phyloP scores from a whole-genome alignment of 2,329 filamentous ascomycete genomes.

The Penicillium glabrum region DNA sequence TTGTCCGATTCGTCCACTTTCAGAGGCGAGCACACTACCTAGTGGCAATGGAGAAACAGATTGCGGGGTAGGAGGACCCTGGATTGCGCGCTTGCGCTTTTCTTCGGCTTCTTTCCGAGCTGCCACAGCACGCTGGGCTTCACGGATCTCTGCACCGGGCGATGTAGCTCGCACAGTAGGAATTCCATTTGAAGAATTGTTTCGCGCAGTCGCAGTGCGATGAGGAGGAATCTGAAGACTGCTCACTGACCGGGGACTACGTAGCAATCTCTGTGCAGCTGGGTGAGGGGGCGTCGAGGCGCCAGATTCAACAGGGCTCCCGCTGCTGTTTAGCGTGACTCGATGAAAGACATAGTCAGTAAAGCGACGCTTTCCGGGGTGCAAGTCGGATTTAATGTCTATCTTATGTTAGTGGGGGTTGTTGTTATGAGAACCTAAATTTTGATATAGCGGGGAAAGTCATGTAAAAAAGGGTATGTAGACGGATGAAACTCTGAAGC shows the following conservation, averaged over 20 bases:
- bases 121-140: slow-evolving; percentile 30
- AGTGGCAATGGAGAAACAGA: neutral
- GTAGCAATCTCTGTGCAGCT: slow-evolving; percentile 26
- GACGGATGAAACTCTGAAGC: too few relatives aligned
- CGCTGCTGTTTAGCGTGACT: slow-evolving; percentile 30
- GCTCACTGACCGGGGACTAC: slow-evolving; percentile 37
- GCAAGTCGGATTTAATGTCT: slow-evolving; percentile 48
- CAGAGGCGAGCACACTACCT: neutral
- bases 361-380: slow-evolving; percentile 49
- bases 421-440: neutral
- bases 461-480: neutral
- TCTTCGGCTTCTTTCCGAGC: slow-evolving; percentile 31
- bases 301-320: slow-evolving; percentile 16
- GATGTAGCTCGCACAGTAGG: slow-evolving; percentile 43
- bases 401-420: slow-evolving; percentile 3
- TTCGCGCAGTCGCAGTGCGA: slow-evolving; percentile 7
- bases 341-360: slow-evolving; percentile 50
- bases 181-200: slow-evolving; percentile 26
- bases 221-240: slow-evolving; percentile 24
- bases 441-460: neutral
- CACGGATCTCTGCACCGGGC: slow-evolving; percentile 42
- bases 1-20: neutral
- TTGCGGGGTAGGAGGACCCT: slow-evolving; percentile 14
- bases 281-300: slow-evolving; percentile 15
- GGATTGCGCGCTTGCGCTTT: slow-evolving; percentile 27